A percentile compares a stretch with the other conserved stretches of the same genome.
These are phyloP conservation scores for Rubus parviflorus DNA, from an alignment of 306 rosid genomes.

Conservation along the genomic window DNA sequence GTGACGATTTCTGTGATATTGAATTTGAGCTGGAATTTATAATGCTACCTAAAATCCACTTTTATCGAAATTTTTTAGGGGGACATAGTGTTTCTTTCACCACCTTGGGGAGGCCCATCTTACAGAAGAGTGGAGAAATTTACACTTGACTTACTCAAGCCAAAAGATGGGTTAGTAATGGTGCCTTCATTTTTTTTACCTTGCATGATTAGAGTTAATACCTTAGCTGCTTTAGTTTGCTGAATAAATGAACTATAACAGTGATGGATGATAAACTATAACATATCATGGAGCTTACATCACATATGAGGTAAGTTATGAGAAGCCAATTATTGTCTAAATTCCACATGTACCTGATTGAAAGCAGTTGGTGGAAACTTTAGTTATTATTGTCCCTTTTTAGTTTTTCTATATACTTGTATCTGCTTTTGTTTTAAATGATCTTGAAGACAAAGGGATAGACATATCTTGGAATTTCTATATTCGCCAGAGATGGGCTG, in stretches of 20 bases:
- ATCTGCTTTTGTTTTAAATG: neutral
- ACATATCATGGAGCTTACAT: neutral
- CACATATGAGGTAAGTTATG: neutral
- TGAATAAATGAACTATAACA: neutral
- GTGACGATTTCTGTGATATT: neutral
- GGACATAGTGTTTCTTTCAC: constrained; percentile 38
- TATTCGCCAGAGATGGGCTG: neutral
- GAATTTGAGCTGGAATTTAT: constrained; percentile 2
- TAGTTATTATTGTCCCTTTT: neutral
- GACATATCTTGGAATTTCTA: neutral
- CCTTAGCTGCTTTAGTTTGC: neutral
- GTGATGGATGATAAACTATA: neutral
- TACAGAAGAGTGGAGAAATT: constrained; percentile 29
- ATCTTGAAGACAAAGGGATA: neutral
- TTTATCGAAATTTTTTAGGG: constrained; percentile 30
- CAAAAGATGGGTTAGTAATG: constrained; percentile 37
- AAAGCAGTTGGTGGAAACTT: neutral
- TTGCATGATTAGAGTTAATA: neutral
- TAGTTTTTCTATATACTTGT: neutral
- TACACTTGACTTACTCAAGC: constrained; percentile 38
- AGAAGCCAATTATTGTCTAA: neutral
- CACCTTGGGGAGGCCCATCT: constrained; percentile 45
- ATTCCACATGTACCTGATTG: neutral
- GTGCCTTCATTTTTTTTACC: neutral
- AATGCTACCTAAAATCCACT: neutral